phyloP scores from a whole-genome alignment of 202 grass and related monocot species.

The Zoysia matrella region DNA sequence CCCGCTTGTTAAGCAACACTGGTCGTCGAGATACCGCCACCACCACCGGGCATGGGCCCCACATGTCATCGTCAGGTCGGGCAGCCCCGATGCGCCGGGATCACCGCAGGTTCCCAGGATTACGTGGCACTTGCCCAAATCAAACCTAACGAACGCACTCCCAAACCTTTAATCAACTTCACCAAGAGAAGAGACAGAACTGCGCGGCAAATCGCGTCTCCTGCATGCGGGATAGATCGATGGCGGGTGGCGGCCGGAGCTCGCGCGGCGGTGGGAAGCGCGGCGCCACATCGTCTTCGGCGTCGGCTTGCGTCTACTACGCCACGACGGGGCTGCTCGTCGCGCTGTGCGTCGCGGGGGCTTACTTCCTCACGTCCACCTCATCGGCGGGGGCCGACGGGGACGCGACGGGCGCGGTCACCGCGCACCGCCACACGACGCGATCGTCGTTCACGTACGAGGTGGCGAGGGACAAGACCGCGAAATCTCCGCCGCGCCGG shows the following conservation, averaged over 20 bases:
- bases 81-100: conserved; percentile 44
- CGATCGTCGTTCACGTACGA: conserved; percentile 50
- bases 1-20: background rate
- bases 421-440: conserved; percentile 53
- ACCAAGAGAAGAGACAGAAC: background rate
- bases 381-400: too few species aligned
- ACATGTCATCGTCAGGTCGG: conserved; percentile 39
- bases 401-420: background rate
- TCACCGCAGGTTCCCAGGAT: conserved; percentile 36
- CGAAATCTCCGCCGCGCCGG: conserved; percentile 27
- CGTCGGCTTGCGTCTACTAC: conserved; percentile 63
- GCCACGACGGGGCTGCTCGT: conserved; percentile 59
- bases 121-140: background rate
- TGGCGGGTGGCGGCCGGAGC: conserved; percentile 56
- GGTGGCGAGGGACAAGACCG: conserved; percentile 26
- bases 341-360: conserved; percentile 75
- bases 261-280: conserved; percentile 55
- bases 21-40: background rate
- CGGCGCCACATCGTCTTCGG: conserved; percentile 35
- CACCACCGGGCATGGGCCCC: background rate
- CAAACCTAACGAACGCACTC: background rate
- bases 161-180: background rate
- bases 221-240: conserved; percentile 45
- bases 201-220: background rate
- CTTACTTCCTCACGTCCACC: conserved; percentile 44